Conservation (phyloP, 73 alveolate genomes). For the Tetrahymena thermophila region DNA sequence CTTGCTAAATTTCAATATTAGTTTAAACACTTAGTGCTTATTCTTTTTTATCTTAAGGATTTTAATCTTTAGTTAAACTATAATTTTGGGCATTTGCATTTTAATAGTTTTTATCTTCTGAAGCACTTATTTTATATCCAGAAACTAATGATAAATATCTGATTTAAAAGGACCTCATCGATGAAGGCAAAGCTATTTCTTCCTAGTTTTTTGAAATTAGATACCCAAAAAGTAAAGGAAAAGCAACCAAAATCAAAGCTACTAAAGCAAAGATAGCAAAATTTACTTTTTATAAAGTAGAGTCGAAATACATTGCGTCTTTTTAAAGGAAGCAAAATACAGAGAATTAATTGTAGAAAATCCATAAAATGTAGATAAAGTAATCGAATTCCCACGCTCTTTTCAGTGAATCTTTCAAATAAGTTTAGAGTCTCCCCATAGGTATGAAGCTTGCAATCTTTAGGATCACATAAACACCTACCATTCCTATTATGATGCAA, state of each 20-base stretch:
- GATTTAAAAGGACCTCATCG: background rate
- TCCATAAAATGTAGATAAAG: background rate
- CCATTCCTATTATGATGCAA: background rate
- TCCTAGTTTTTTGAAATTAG: background rate
- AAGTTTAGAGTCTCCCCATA: background rate
- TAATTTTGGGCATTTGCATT: background rate
- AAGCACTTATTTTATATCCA: background rate
- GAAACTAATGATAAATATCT: background rate
- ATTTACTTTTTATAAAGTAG: background rate
- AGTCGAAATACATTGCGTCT: background rate
- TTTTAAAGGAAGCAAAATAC: background rate
- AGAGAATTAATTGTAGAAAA: background rate
- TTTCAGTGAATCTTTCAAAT: background rate
- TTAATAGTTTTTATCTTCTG: background rate
- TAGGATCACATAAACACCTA: background rate
- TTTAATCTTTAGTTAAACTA: background rate
- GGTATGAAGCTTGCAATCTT: background rate
- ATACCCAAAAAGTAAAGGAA: background rate
- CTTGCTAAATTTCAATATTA: background rate
- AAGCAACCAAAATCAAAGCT: background rate
- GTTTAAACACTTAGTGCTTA: background rate
- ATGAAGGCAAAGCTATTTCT: background rate
- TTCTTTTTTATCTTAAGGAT: background rate
- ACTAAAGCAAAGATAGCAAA: background rate
- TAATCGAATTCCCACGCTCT: background rate